Conservation (phyloP, 2,329 filamentous ascomycete genomes). For the Blastomyces gilchristii region DNA sequence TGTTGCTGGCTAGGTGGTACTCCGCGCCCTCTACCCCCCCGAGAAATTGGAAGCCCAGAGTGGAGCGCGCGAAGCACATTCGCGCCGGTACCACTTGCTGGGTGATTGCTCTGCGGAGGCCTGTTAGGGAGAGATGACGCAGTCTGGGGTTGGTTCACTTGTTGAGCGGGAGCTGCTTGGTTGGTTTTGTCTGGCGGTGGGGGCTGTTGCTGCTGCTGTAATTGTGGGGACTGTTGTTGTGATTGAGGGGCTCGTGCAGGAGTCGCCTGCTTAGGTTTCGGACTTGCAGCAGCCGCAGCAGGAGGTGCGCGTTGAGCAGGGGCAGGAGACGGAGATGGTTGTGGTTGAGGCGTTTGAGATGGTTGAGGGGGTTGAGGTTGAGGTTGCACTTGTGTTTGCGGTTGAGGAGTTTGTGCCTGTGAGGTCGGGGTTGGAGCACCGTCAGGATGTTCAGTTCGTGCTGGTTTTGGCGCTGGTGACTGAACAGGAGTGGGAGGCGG, state of each 20-base stretch:
- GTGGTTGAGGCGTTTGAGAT: neutral
- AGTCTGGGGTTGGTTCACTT: conserved; percentile 22
- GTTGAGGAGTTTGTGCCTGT: conserved; percentile 9
- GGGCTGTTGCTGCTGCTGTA: conserved; percentile 15
- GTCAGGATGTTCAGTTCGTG: conserved; percentile 13
- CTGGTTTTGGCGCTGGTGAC: conserved; percentile 13
- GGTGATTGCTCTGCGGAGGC: conserved; percentile 16
- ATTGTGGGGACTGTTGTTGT: conserved; percentile 11
- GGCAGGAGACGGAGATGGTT: conserved; percentile 4
- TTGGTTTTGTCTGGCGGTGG: conserved; percentile 15
- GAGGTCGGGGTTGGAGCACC: conserved; percentile 14
- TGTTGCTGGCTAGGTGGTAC: conserved; percentile 23
- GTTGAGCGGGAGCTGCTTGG: conserved; percentile 20
- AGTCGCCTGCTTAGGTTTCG: conserved; percentile 10
- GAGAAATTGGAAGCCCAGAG: conserved; percentile 37
- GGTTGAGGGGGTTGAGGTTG: neutral
- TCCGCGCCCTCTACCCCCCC: conserved; percentile 30
- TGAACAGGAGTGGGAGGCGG: conserved; percentile 8
- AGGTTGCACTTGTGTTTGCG: neutral
- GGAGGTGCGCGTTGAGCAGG: conserved; percentile 1
- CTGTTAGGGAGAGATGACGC: conserved; percentile 16
- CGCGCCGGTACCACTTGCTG: conserved; percentile 27
- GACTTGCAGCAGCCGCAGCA: conserved; percentile 10
- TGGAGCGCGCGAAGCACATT: conserved; percentile 35
- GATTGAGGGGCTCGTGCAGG: conserved; percentile 14